A percentile compares a stretch with the other conserved stretches of the same genome.
Evolutionary conservation across 2,329 filamentous ascomycete genomes (phyloP).

Genomic region (Alternaria gaisen): DNA sequence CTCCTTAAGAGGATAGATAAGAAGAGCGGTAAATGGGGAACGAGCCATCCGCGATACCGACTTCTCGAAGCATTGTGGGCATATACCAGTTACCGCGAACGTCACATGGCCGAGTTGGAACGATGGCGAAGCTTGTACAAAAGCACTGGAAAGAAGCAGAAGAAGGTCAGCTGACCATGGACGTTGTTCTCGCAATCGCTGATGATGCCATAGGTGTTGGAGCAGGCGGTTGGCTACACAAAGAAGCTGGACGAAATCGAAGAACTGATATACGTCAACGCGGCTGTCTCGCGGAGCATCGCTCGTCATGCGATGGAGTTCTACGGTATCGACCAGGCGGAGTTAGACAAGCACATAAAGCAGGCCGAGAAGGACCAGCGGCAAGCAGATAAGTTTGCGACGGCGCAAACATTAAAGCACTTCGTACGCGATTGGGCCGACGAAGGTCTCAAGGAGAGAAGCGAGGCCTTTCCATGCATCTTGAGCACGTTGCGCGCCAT

Average conservation of each 20-base stretch:
- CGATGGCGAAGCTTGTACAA: constrained; percentile 35
- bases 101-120: constrained; percentile 31
- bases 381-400: constrained; percentile 57
- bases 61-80: constrained; percentile 32
- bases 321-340: constrained; percentile 56
- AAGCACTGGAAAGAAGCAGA: constrained; percentile 35
- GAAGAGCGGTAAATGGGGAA: constrained; percentile 29
- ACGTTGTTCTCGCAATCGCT: neutral
- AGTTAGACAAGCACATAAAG: constrained; percentile 57
- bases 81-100: constrained; percentile 29
- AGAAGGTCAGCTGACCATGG: constrained; percentile 17
- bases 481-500: constrained; percentile 33
- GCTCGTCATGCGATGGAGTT: constrained; percentile 57
- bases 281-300: constrained; percentile 58
- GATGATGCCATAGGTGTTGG: constrained; percentile 22
- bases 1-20: constrained; percentile 30
- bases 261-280: constrained; percentile 56
- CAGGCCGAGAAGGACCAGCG: constrained; percentile 48
- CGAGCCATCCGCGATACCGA: constrained; percentile 30
- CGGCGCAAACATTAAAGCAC: constrained; percentile 65
- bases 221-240: constrained; percentile 28
- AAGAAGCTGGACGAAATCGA: constrained; percentile 59
- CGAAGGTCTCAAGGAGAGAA: constrained; percentile 59
- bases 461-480: constrained; percentile 51
- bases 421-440: constrained; percentile 66